These are phyloP conservation scores for Ascodesmis nigricans DNA, from an alignment of 495 filamentous ascomycete genomes.

Conservation along the genomic window DNA sequence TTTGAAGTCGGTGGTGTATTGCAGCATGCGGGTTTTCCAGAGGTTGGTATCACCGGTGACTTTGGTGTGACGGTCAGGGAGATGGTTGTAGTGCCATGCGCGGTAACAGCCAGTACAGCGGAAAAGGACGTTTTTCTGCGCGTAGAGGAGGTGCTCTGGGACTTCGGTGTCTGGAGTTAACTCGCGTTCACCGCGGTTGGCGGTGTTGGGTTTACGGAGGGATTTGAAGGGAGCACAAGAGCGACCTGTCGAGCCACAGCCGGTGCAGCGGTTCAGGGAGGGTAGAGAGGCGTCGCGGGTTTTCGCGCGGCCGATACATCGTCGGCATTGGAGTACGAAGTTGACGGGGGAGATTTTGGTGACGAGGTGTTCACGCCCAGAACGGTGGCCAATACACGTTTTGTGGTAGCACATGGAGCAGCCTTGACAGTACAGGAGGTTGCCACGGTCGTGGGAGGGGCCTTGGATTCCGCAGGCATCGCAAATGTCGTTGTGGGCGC, in stretches of 20 bases:
- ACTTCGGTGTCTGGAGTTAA: constrained; percentile 28
- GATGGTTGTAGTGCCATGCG: constrained; percentile 64
- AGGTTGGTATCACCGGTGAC: constrained; percentile 12
- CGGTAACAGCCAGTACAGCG: constrained; percentile 56
- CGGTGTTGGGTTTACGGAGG: constrained; percentile 30
- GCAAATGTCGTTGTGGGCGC: constrained; percentile 43
- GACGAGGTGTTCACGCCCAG: constrained; percentile 60
- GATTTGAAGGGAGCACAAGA: constrained; percentile 47
- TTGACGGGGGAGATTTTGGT: constrained; percentile 61
- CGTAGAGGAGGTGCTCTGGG: constrained; percentile 43
- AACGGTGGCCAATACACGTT: constrained; percentile 48
- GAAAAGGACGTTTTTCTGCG: constrained; percentile 52
- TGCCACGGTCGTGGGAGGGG: constrained; percentile 33
- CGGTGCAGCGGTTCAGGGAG: constrained; percentile 43
- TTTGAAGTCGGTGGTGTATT: constrained; percentile 44
- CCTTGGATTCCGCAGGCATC: constrained; percentile 41
- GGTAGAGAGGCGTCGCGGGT: constrained; percentile 49
- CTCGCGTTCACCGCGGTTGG: background rate
- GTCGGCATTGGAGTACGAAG: constrained; percentile 77
- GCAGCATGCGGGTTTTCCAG: constrained; percentile 29
- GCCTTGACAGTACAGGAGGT: constrained; percentile 70
- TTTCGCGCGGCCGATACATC: constrained; percentile 45
- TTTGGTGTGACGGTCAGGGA: constrained; percentile 29
- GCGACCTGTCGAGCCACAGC: constrained; percentile 36
- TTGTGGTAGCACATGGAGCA: constrained; percentile 69